Evolutionary conservation across 2,329 filamentous ascomycete genomes (phyloP), one percentile per base, ranked within the genome.

Genomic region (Microascus cirrosus): DNA sequence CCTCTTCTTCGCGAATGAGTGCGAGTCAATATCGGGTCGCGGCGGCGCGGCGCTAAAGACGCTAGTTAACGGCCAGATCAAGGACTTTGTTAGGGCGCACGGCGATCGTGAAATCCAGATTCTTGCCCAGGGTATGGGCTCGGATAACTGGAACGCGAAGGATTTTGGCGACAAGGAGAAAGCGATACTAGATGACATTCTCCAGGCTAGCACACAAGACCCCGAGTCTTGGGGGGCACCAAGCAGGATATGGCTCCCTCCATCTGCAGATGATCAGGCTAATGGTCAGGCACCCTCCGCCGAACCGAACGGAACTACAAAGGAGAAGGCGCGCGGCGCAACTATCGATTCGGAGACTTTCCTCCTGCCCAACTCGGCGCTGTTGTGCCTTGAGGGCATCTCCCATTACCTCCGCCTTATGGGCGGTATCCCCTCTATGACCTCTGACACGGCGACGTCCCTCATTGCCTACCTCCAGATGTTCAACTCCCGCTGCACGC

Each of bases 401-500:
- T 86, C 90, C 60, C 82, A 85, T 18, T 95, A 95, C 70, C 78
- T 96, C 62, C 88, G 89, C 61, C 80, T 99, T 3, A 86, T 93
- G 59, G 80, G 89, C 5, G 86, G 86, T 35, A 93, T 97, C 59
- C 93, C 94, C 1, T 93, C 87, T 60, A 92, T 96, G 83, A 89
- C 90, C 1, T 78, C 85, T 2, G 91, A 96, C 59, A 86, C 96
- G 57, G 88, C 90, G 0, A 77, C 82, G 2, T 86, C 85, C 0
- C 80, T 99, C 12, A 77, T 96, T 50, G 86, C 94, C 24, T 95
- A 95, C 67, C 79, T 97, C 15, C 89, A 94, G 63, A 79, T 95
- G 3, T 99, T 97, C 78, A 96, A 99, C 70, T 96, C 91, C 2
- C 87, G 94, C 22, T 92, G 92, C 59, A 95, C 89, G n/a, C 94